phyloP scores from a whole-genome alignment of 2,329 filamentous ascomycete species.

The Alternaria brassicae region DNA sequence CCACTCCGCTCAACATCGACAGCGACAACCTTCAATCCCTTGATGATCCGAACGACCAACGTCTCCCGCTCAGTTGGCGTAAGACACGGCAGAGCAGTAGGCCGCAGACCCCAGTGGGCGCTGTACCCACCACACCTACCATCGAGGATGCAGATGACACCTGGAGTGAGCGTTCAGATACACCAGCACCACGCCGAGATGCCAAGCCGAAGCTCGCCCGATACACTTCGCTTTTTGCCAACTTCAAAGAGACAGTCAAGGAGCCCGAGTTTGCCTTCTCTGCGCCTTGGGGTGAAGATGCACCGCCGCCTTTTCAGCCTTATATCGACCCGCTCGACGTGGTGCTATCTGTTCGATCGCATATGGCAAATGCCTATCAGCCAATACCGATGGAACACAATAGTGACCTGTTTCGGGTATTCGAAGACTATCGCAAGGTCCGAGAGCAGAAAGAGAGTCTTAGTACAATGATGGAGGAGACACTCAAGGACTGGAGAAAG shows the following conservation, averaged over 20 bases:
- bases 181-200: slow-evolving; percentile 39
- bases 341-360: slow-evolving; percentile 37
- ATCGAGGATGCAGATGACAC: slow-evolving; percentile 36
- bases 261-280: slow-evolving; percentile 36
- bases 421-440: slow-evolving; percentile 52
- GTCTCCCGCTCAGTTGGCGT: slow-evolving; percentile 30
- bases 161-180: slow-evolving; percentile 40
- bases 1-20: slow-evolving; percentile 11
- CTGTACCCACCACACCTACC: slow-evolving; percentile 21
- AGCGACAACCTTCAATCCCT: slow-evolving; percentile 8
- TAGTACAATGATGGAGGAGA: slow-evolving; percentile 36
- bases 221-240: slow-evolving; percentile 49
- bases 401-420: slow-evolving; percentile 51
- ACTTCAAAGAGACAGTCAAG: slow-evolving; percentile 30
- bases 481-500: slow-evolving; percentile 32
- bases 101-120: slow-evolving; percentile 29
- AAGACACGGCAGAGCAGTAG: slow-evolving; percentile 33
- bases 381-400: slow-evolving; percentile 44
- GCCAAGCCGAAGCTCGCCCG: slow-evolving; percentile 51
- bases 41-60: slow-evolving; percentile 27
- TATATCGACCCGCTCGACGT: slow-evolving; percentile 35
- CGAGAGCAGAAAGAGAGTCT: slow-evolving; percentile 45
- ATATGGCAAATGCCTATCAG: slow-evolving; percentile 31
- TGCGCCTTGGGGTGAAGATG: slow-evolving; percentile 38
- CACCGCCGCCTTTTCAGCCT: slow-evolving; percentile 18